phyloP scores from a whole-genome alignment of 805 yeast genomes.

The Starmerella etchellsii region DNA sequence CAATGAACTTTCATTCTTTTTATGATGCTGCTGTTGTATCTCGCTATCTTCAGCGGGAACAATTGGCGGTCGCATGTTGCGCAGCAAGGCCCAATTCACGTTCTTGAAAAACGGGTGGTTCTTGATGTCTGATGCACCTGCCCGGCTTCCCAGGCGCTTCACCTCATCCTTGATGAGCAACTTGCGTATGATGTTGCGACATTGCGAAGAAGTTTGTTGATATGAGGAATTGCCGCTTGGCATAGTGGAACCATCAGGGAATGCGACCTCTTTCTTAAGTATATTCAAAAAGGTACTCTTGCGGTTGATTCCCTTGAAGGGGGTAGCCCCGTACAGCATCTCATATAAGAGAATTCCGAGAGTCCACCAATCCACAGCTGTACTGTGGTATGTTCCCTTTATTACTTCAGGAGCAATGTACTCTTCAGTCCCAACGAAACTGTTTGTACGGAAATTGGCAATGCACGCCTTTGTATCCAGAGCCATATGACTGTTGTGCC shows the following conservation, averaged over 20 bases:
- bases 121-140: constrained; percentile 92
- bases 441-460: constrained; percentile 91
- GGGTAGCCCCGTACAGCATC: constrained; percentile 92
- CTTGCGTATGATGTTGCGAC: constrained; percentile 70
- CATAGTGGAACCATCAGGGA: constrained; percentile 39
- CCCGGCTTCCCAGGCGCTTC: constrained; percentile 76
- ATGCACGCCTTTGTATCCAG: constrained; percentile 90
- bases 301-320: constrained; percentile 84
- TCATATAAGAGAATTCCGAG: constrained; percentile 85
- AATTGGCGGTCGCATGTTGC: constrained; percentile 92
- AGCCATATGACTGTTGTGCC: constrained; percentile 37
- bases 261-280: constrained; percentile 68
- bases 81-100: constrained; percentile 86
- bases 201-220: constrained; percentile 53
- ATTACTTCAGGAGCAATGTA: constrained; percentile 98
- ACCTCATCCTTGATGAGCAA: constrained; percentile 77
- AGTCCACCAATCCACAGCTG: constrained; percentile 99
- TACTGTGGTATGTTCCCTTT: constrained; percentile 91
- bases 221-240: constrained; percentile 26
- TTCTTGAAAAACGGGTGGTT: constrained; percentile 82
- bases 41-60: constrained; percentile 53
- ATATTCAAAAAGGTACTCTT: constrained; percentile 83
- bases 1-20: constrained; percentile 3
- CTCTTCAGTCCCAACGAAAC: constrained; percentile 98
- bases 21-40: background rate